These are phyloP conservation scores for Neonectria coccinea DNA, from an alignment of 2,329 filamentous ascomycete species.

Conservation along the genomic window DNA sequence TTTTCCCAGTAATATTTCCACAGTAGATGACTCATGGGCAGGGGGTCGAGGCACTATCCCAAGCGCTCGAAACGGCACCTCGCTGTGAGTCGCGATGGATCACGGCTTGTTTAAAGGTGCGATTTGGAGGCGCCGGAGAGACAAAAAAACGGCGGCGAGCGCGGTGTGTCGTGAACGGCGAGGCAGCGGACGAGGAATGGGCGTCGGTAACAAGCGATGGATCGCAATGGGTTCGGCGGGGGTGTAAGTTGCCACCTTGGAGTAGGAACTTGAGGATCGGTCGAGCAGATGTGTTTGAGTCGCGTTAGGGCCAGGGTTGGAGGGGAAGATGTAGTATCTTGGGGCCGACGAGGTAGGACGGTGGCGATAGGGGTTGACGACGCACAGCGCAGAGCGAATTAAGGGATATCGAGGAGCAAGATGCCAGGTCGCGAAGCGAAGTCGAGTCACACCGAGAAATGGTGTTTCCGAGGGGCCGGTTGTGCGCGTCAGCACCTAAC, in stretches of 20 bases:
- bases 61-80: slow-evolving; percentile 77
- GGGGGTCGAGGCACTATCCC: slow-evolving; percentile 50
- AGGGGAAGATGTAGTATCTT: not conserved
- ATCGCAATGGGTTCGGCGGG: slow-evolving; percentile 30
- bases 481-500: slow-evolving; percentile 42
- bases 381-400: slow-evolving; percentile 20
- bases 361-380: slow-evolving; percentile 3
- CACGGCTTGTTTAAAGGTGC: slow-evolving; percentile 94
- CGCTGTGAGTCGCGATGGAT: slow-evolving; percentile 85
- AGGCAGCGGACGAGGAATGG: slow-evolving; percentile 1
- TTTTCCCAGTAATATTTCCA: slow-evolving; percentile 98
- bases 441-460: slow-evolving; percentile 5
- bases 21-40: slow-evolving; percentile 91
- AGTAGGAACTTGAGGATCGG: slow-evolving; percentile 19
- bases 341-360: not conserved
- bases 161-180: slow-evolving; percentile 10
- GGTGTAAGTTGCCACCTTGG: slow-evolving; percentile 43
- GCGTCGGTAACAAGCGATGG: slow-evolving; percentile 23
- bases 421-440: slow-evolving; percentile 19
- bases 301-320: slow-evolving; percentile 2
- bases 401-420: slow-evolving; percentile 25
- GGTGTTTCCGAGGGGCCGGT: slow-evolving; percentile 34
- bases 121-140: slow-evolving; percentile 52
- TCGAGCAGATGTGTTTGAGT: slow-evolving; percentile 22
- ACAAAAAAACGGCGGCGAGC: slow-evolving; percentile 18